Evolutionary conservation across 768 basidiomycete genomes (phyloP), one percentile per base, ranked within the genome.

Genomic region (Lactarius trivialis): DNA sequence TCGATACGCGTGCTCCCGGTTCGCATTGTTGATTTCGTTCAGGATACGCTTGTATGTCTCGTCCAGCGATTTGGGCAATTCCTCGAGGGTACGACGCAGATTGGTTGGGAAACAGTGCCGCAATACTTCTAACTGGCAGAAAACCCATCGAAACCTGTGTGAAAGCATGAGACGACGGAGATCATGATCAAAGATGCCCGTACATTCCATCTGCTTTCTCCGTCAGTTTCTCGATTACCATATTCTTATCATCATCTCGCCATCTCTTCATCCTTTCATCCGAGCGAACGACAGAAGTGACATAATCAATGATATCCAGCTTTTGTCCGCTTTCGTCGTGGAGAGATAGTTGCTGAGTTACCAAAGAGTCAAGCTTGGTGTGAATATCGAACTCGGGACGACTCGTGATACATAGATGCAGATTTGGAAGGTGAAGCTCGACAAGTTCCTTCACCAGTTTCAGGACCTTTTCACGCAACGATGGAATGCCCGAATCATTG

Each of bases 91-190:
- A 14, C 4, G 21, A n/a, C 33, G 43, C 21, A 57, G 17, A 21
- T 24, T 49, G 1, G 34, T 8, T 1, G 50, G 49, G 30, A 58
- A 17, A 32, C 58, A 58, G 8, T 37, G 58, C 7, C 58, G 37
- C 11, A 58, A 50, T 2, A 30, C 19, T 15, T 58, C 37, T 5
- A 58, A 28, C n/a, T 58, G 58, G 34, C 58, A 58, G 32, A 15
- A 39, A 0, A 58, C 50, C 49, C 49, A 58, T 26, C 58, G 58
- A 51, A 51, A 58, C 58, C 58, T 58, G 50, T 19, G 1, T 14
- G 36, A 12, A 36, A 14, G 3, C 36, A 36, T 36, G 36, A 36
- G 36, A 36, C 36, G 5, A 36, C 7, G 14, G 36, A 14, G n/a
- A 36, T 14, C 4, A 14, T 36, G 4, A 15, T 14, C 2, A 36